Percentiles rank a stretch among this genome's conserved stretches.
Conservation (phyloP, 257 asterid genomes). For the Solanum boliviense region DNA sequence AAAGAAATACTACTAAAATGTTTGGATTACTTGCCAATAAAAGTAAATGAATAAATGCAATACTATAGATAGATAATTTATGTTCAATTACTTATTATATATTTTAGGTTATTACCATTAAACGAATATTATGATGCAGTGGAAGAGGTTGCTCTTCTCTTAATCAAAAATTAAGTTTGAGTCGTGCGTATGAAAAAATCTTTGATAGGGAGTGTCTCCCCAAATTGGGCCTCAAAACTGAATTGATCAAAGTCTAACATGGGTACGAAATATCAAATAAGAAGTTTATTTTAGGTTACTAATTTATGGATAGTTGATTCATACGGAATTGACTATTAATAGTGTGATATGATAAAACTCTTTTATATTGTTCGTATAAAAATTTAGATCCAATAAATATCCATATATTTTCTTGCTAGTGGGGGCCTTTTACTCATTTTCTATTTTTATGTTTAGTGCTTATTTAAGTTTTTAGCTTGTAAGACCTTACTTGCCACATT, state of each 20-base stretch:
- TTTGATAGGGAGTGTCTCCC: too few species aligned
- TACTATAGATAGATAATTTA: neutral
- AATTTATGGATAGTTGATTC: neutral
- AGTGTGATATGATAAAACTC: neutral
- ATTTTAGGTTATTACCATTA: neutral
- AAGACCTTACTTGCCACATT: neutral
- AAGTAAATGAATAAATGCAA: neutral
- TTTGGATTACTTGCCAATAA: neutral
- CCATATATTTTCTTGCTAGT: neutral
- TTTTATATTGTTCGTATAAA: neutral
- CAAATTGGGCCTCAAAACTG: too few species aligned
- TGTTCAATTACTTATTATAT: neutral
- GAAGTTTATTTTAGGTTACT: neutral
- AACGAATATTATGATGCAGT: fast-evolving
- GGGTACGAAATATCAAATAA: too few species aligned
- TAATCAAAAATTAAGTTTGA: too few species aligned
- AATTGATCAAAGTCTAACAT: too few species aligned
- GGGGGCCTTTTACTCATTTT: neutral
- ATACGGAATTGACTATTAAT: neutral
- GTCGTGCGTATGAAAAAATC: too few species aligned
- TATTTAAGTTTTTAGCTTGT: neutral
- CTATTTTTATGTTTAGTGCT: neutral
- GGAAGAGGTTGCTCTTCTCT: fast-evolving
- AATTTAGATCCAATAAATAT: neutral
- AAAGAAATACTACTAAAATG: neutral